These are phyloP conservation scores for Suillus subaureus DNA, from an alignment of 768 basidiomycete genomes.

Conservation along the genomic window DNA sequence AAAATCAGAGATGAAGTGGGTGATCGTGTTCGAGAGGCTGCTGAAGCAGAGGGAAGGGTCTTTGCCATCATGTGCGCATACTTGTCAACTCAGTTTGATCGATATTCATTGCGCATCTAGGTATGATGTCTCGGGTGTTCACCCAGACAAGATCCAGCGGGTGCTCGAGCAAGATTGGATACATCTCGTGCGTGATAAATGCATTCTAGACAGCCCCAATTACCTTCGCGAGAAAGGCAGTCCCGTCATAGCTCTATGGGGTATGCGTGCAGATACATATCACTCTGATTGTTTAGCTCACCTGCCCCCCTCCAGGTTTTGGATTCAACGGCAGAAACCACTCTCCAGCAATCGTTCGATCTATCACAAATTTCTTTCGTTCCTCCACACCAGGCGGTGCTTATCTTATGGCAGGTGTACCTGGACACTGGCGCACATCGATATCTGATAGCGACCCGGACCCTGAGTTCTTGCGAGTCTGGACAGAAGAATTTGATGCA, in stretches of 20 bases:
- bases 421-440: constrained; percentile 76
- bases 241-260: constrained; percentile 78
- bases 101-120: constrained; percentile 36
- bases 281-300: constrained; percentile 1
- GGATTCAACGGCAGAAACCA: constrained; percentile 66
- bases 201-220: constrained; percentile 67
- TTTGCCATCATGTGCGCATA: constrained; percentile 79
- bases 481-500: constrained; percentile 78
- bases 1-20: constrained; percentile 74
- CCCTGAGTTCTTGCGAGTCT: constrained; percentile 65
- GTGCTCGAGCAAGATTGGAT: constrained; percentile 74
- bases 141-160: constrained; percentile 64
- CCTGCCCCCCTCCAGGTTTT: constrained; percentile 47
- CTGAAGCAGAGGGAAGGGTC: constrained; percentile 78
- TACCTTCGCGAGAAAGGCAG: constrained; percentile 72
- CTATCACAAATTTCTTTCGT: constrained; percentile 59
- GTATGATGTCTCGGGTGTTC: constrained; percentile 85
- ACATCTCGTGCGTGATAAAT: constrained; percentile 64
- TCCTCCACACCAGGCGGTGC: constrained; percentile 69
- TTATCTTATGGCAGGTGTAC: constrained; percentile 71
- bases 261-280: constrained; percentile 29
- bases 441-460: constrained; percentile 70
- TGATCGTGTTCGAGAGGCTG: constrained; percentile 70
- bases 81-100: constrained; percentile 5
- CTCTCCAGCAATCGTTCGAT: constrained; percentile 58